Conservation (phyloP, 768 basidiomycete species). For the Trametopsis cervina region DNA sequence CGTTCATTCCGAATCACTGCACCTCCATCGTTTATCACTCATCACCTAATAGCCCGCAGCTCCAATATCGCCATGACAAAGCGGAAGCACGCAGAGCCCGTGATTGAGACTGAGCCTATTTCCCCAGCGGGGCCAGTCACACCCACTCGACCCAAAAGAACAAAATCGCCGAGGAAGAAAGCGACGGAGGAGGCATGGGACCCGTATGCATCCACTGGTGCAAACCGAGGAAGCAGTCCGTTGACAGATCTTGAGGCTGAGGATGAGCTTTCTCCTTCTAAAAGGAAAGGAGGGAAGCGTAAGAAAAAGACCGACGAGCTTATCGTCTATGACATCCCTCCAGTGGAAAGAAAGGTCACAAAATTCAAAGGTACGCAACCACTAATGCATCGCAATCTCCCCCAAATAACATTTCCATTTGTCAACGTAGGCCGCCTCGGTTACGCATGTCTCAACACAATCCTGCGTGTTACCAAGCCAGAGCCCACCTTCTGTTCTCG, state of each 20-base stretch:
- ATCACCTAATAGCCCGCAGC: background rate
- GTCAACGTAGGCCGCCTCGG: slow-evolving; percentile 27
- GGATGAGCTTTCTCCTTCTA: slow-evolving; percentile 10
- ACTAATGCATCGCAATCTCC: slow-evolving; percentile 14
- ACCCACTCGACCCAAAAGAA: background rate
- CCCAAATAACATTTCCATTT: background rate
- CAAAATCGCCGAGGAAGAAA: slow-evolving; percentile 1
- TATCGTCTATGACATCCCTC: slow-evolving; percentile 59
- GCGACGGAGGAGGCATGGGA: background rate
- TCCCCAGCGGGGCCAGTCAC: background rate
- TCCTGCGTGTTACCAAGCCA: slow-evolving; percentile 68
- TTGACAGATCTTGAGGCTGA: slow-evolving; percentile 11
- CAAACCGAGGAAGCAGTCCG: slow-evolving; percentile 14
- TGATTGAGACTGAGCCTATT: background rate
- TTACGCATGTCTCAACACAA: slow-evolving; percentile 83
- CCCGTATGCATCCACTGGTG: background rate
- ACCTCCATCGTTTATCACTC: background rate
- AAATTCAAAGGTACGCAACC: slow-evolving; percentile 63
- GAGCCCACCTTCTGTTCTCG: slow-evolving; percentile 61
- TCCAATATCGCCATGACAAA: background rate
- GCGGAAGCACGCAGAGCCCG: no score
- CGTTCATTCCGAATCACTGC: background rate
- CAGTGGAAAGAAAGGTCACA: slow-evolving; percentile 58
- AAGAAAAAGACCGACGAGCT: slow-evolving; percentile 35
- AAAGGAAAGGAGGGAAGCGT: slow-evolving; percentile 25